Base-by-base conservation (phyloP, 345 rosid genomes). In the Rhodamnia rubescens region DNA sequence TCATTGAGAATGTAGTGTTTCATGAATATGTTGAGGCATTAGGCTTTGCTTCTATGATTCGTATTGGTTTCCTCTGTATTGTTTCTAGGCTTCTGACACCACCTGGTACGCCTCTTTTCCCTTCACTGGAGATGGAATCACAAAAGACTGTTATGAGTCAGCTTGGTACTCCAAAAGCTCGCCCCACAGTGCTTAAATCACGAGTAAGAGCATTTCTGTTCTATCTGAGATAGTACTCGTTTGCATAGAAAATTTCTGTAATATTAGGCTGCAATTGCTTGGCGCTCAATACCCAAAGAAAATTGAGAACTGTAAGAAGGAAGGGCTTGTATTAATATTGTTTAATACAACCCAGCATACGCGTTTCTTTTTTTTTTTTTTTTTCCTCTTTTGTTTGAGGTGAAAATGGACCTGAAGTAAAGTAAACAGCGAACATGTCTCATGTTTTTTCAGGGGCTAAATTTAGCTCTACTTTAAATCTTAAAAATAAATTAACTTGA, bases 81-180 rank as follows among this genome's bases (percentile, higher is more conserved):
- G 78, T 83, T 58, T 78, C 24, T 82, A 93, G 99, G 99, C 99
- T 98, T 89, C 91, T 96, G 75, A 94, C 98, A 0, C 99, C 98
- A 88, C 99, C 99, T 83, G 99, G 98, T 82, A 97, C 99, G 51
- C 99, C 99, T 81, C 92, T 97, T 83, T 97, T 97, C 87, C 98
- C 99, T 84, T 95, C 99, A 32, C 91, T 97, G 92, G 99, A 96
- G 92, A 93, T 93, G 98, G 98, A 94, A 88, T 93, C 99, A 24
- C 98, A 90, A 50, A 94, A 94, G 89, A 92, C 93, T 6, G 83
- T 90, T 82, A 93, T 93, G 97, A 93, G 88, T 90, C 97, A 94
- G 91, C 86, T 91, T 88, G 92, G 92, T 69, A 90, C 93, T 84
- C 90, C 97, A 75, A 98, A 93, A 91, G 90, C 93, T 58, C 92